These are phyloP conservation scores for Tetrapisispora phaffii DNA, from an alignment of 805 yeast species.

Conservation along the genomic window DNA sequence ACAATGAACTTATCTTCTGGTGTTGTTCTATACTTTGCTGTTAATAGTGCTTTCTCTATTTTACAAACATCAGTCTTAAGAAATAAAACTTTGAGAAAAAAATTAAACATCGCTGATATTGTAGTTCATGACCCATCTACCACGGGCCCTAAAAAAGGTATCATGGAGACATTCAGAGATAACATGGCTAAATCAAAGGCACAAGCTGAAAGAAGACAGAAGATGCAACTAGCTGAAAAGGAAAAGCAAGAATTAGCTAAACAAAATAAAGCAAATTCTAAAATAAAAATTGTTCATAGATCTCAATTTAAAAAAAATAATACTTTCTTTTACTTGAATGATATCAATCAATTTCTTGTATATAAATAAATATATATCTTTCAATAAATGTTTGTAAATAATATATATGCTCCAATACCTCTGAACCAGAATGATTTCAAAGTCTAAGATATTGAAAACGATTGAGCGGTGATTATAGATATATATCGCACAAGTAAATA, in stretches of 20 bases:
- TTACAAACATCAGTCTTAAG: constrained; percentile 61
- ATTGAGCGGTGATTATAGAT: no score
- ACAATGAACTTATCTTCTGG: constrained; percentile 82
- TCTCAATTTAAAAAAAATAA: constrained; percentile 14
- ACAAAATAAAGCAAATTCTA: constrained; percentile 24
- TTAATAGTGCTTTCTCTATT: constrained; percentile 67
- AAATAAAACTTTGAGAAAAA: constrained; percentile 45
- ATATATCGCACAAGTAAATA: no score
- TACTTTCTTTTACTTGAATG: background rate
- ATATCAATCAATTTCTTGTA: background rate
- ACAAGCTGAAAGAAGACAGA: constrained; percentile 32
- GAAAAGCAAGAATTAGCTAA: constrained; percentile 25
- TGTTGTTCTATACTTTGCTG: constrained; percentile 75
- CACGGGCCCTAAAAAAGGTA: constrained; percentile 22
- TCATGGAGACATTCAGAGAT: constrained; percentile 32
- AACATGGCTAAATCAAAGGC: constrained; percentile 33
- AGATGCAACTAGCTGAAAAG: constrained; percentile 29
- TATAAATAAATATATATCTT: background rate
- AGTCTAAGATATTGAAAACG: no score
- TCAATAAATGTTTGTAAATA: background rate
- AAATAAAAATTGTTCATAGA: constrained; percentile 23
- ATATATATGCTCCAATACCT: background rate
- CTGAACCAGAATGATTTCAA: no score
- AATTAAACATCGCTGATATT: constrained; percentile 51
- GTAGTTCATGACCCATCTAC: constrained; percentile 40